Base-by-base conservation (phyloP, 2,329 filamentous ascomycete species). In the Trichophyton benhamiae region DNA sequence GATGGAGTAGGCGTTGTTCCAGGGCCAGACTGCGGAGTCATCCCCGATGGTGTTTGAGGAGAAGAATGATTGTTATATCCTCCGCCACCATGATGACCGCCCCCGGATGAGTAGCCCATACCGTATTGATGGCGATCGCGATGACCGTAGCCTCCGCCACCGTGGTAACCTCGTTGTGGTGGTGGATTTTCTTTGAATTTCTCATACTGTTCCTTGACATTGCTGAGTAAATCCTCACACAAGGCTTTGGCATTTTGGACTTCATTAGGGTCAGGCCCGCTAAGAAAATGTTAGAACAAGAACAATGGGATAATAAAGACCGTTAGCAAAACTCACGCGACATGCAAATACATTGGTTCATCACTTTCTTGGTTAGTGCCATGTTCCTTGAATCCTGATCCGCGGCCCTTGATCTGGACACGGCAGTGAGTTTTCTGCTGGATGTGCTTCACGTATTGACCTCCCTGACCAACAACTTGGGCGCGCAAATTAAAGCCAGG, bases 371-470 rank as follows among this genome's bases (percentile, higher is more conserved):
- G 83, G 65, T 89, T 88, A n/a, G 91, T 95, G 36, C 87, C 84
- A 55, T 87, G 85, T 73, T 99, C 94, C 70, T 95, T 86, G 72
- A 95, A 99, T 13, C 94, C 94, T 60, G 91, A 97, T 44, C 91
- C 91, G 65, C 89, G 89, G 17, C 94, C 94, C 74, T 99, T 99
- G 77, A 99, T 99, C 74, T 99, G 94, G 27, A 99, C 94, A 68
- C 92, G 89, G 73, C 94, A 97, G 64, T 89, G 83, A 13, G 94
- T 97, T 75, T 96, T 91, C 71, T 91, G 86, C 75, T 97, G 94
- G 66, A 99, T 97, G 71, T 96, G 92, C 76, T 99, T 99, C 64
- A 99, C 94, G 71, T 97, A 96, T 49, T 89, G 88, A 63, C 94
- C 94, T 36, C 91, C 91, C 68, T 92, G 88, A 58, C 94, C 94